Base-by-base conservation (phyloP, 1,139 yeast genomes). In the Pichia sp. region DNA sequence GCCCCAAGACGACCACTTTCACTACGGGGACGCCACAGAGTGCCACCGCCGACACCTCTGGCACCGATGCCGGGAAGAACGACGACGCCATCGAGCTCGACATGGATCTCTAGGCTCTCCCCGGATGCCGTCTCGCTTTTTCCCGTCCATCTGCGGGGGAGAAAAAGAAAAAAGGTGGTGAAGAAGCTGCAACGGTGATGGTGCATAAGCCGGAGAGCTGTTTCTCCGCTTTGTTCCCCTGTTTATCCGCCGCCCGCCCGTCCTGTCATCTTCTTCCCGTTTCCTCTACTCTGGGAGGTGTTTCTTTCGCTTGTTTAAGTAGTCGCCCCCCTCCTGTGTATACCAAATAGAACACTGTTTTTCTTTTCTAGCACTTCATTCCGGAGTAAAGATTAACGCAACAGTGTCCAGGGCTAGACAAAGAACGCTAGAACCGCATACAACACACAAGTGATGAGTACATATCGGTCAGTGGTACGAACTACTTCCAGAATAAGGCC, bases 81-180 rank as follows among this genome's bases (percentile, higher is more conserved):
- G 85, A 87, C 0, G 89, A 86, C 60, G 84, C 81, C 46, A 84
- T 87, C 44, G 89, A 84, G 37, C 63, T 82, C 48, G 85, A 81
- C 50, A 71, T 86, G 70, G 82, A 79, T 9, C 28, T 52, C 23
- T 31, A 31, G 36, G 6, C 16, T 12, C 13, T 31, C 3, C n/a
- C 26, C 34, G 45, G 45, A 41, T 18, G 21, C 25, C 28, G 43
- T 41, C 18, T 18, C 25, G 44, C 36, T 25, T 25, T 25, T n/a
- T 25, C 8, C 28, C 9, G 28, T 25, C 9, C 28, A 25, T 25
- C 36, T 31, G 36, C 36, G 36, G 36, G 36, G 36, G 30, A 16
- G 18, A 23, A 23, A 18, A 22, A 41, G 30, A 41, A 16, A 41
- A 23, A 16, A 41, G 44, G 25, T 18, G 42, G 21, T 3, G 16